phyloP scores from a whole-genome alignment of 331 rosid genomes.

The Dryas integrifolia region DNA sequence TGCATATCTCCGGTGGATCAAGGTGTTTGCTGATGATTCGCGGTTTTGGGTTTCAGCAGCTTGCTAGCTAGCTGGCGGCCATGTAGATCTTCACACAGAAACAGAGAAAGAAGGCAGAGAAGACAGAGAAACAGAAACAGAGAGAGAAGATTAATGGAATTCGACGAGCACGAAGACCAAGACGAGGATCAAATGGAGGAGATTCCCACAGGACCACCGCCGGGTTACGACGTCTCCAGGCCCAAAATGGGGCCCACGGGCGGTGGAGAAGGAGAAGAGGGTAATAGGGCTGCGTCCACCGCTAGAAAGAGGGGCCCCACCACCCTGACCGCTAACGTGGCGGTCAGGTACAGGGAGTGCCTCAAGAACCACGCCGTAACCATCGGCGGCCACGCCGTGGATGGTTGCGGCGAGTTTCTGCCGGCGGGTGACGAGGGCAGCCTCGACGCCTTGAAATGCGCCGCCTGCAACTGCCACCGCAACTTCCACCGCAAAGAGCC shows the following conservation, averaged over 20 bases:
- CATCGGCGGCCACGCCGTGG: conserved; percentile 76
- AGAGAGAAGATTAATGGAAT: conserved; percentile 53
- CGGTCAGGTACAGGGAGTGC: conserved; percentile 72
- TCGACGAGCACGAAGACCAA: conserved; percentile 61
- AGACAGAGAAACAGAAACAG: not conserved
- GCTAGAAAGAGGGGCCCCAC: conserved; percentile 27
- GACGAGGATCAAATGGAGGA: conserved; percentile 51
- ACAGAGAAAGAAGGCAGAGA: not conserved
- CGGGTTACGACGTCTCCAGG: conserved; percentile 28
- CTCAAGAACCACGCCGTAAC: conserved; percentile 77
- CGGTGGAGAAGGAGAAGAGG: conserved; percentile 10
- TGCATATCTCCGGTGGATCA: conserved; percentile 17
- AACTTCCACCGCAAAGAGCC: conserved; percentile 80
- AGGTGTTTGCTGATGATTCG: conserved; percentile 6
- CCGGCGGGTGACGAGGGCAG: conserved; percentile 79
- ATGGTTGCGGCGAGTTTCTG: conserved; percentile 86
- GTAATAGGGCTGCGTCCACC: not conserved
- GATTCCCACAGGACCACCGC: conserved; percentile 31
- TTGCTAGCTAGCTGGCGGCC: not conserved
- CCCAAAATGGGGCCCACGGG: conserved; percentile 23
- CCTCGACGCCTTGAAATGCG: conserved; percentile 77
- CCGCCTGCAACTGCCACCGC: conserved; percentile 93
- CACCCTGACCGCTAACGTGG: not conserved
- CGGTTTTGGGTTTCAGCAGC: not conserved
- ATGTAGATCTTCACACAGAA: conserved; percentile 11